These are phyloP conservation scores for Nannochloropsis oceanica DNA, from an alignment of 108 stramenopile species.

Conservation along the genomic window DNA sequence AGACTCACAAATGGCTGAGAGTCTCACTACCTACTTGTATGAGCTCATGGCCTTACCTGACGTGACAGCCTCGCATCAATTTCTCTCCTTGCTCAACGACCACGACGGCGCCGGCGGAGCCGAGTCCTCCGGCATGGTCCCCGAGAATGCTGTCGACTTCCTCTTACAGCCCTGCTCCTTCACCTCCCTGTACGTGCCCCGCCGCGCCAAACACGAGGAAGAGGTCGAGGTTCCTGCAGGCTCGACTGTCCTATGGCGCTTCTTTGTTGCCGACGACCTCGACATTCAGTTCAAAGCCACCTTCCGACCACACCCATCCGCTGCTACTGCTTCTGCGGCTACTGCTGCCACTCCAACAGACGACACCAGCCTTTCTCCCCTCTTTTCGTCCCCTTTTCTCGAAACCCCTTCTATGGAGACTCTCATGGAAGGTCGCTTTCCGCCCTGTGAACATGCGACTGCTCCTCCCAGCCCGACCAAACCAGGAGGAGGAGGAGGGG, in stretches of 20 bases:
- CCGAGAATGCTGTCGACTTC: conserved; percentile 21
- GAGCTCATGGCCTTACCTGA: not conserved
- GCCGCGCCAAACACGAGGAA: conserved; percentile 9
- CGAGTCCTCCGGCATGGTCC: not conserved
- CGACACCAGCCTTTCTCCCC: not conserved
- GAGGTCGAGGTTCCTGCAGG: conserved; percentile 18
- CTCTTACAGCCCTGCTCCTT: conserved; percentile 18
- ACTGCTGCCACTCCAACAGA: not conserved
- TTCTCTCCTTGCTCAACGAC: not conserved
- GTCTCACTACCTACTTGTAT: not conserved
- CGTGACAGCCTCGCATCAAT: not conserved
- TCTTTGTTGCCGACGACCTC: conserved; percentile 9
- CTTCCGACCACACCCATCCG: conserved; percentile 7
- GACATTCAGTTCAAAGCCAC: conserved; percentile 20
- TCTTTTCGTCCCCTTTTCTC: too few relatives aligned
- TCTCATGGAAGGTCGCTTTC: not conserved
- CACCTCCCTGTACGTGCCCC: conserved; percentile 10
- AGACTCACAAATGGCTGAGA: not conserved
- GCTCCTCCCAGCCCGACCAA: not conserved
- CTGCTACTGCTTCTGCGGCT: not conserved
- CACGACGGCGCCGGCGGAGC: not conserved
- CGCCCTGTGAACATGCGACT: not conserved
- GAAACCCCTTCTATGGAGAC: not conserved
- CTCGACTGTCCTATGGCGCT: conserved; percentile 25
- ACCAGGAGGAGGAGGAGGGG: not conserved